These are phyloP conservation scores for Phylloporus arenicola DNA, from an alignment of 768 basidiomycete genomes.

Conservation along the genomic window DNA sequence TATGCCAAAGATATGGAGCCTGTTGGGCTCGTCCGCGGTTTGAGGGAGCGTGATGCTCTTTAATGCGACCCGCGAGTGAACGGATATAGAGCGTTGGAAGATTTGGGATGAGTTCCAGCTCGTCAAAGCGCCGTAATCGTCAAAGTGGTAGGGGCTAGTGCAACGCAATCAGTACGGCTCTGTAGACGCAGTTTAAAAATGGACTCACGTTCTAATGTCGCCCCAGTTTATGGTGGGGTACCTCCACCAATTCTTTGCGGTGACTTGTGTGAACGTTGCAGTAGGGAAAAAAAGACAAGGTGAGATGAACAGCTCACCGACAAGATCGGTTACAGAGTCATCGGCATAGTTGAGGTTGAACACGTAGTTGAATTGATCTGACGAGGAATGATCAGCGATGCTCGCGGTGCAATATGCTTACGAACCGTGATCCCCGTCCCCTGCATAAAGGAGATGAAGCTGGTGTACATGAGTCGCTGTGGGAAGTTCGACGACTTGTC, in stretches of 20 bases:
- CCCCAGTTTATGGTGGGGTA: constrained; percentile 39
- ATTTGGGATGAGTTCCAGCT: constrained; percentile 43
- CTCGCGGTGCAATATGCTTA: neutral
- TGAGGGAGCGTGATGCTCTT: constrained; percentile 42
- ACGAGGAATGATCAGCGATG: neutral
- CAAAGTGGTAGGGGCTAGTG: constrained; percentile 43
- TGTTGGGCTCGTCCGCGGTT: constrained; percentile 19
- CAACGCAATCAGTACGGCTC: neutral
- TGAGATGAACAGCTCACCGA: constrained; percentile 24
- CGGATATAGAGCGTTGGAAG: constrained; percentile 40
- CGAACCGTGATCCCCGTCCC: constrained; percentile 34
- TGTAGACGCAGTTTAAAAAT: neutral
- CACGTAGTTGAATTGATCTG: constrained; percentile 30
- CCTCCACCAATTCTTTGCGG: constrained; percentile 42
- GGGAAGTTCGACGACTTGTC: constrained; percentile 36
- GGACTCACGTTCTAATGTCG: constrained; percentile 39
- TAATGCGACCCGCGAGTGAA: constrained; percentile 37
- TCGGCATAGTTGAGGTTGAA: constrained; percentile 38
- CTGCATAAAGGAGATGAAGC: constrained; percentile 45
- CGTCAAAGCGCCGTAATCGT: constrained; percentile 27
- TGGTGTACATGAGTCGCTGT: constrained; percentile 38
- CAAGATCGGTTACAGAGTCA: constrained; percentile 29
- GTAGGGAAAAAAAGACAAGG: neutral
- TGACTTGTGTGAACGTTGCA: constrained; percentile 28
- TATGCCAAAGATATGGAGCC: constrained; percentile 44